Evolutionary conservation across 495 filamentous ascomycete species (phyloP).

Genomic region (Hyaloscypha bicolor): DNA sequence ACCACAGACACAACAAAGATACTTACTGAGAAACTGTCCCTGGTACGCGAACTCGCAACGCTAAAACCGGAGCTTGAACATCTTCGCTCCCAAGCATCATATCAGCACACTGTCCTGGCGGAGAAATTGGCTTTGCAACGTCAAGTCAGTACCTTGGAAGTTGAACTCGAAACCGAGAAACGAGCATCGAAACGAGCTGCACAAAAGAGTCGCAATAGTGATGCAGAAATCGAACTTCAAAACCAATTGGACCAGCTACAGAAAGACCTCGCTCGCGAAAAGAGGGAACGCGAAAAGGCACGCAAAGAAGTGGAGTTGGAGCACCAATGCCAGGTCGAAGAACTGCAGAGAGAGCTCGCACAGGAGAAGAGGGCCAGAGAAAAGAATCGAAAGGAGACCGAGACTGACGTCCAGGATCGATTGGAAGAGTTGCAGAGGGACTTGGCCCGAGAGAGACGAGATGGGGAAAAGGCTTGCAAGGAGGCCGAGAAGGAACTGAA

Average conservation of each 20-base stretch:
- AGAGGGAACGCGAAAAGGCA: constrained; percentile 30
- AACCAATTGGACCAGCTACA: constrained; percentile 49
- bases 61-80: constrained; percentile 80
- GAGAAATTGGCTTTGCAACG: constrained; percentile 78
- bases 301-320: constrained; percentile 54
- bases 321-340: constrained; percentile 47
- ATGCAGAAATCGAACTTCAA: constrained; percentile 48
- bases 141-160: constrained; percentile 71
- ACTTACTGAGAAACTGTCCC: constrained; percentile 72
- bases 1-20: constrained; percentile 69
- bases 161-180: constrained; percentile 80
- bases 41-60: constrained; percentile 69
- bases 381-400: constrained; percentile 32
- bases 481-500: constrained; percentile 30
- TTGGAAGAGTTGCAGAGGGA: constrained; percentile 53
- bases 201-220: constrained; percentile 44
- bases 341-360: constrained; percentile 51
- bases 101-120: constrained; percentile 64
- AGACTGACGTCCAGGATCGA: constrained; percentile 46
- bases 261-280: constrained; percentile 47
- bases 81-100: constrained; percentile 66
- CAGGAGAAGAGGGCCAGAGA: constrained; percentile 48
- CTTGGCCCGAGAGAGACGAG: constrained; percentile 52
- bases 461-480: constrained; percentile 29
- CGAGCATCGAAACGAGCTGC: constrained; percentile 60